A percentile compares a stretch with the other conserved stretches of the same genome.
Evolutionary conservation across 768 basidiomycete genomes (phyloP).

Genomic region (Boletus eberwhitei): DNA sequence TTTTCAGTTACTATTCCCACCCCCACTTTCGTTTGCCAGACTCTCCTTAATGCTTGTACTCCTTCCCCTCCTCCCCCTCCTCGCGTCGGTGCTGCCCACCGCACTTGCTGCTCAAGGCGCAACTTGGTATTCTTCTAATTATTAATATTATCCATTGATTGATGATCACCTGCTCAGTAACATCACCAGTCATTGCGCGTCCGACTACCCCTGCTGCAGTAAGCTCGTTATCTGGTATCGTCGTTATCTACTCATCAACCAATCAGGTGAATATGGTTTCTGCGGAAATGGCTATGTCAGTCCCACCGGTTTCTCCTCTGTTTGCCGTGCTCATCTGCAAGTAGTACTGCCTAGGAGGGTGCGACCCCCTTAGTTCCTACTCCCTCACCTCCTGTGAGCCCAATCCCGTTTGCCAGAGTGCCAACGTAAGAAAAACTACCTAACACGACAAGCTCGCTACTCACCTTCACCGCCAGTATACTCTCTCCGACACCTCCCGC

Average conservation of each 20-base stretch:
- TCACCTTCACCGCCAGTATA: conserved; percentile 40
- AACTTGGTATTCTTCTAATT: conserved; percentile 22
- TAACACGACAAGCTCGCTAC: background rate
- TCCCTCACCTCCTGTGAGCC: conserved; percentile 64
- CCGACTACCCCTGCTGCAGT: conserved; percentile 45
- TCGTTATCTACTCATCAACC: background rate
- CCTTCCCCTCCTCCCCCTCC: conserved; percentile 15
- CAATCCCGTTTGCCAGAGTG: conserved; percentile 65
- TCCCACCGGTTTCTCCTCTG: background rate
- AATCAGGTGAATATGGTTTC: conserved; percentile 50
- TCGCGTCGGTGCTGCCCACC: conserved; percentile 14
- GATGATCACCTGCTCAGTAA: conserved; percentile 29
- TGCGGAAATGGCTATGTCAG: conserved; percentile 45
- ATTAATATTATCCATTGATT: background rate
- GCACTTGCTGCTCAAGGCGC: conserved; percentile 22
- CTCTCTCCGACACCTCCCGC: conserved; percentile 62
- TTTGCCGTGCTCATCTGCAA: conserved; percentile 5
- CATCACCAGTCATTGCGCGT: conserved; percentile 34
- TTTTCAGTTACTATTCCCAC: background rate
- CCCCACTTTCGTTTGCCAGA: conserved; percentile 13
- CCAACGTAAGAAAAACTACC: conserved; percentile 41
- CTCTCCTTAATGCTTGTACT: conserved; percentile 24
- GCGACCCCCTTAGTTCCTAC: conserved; percentile 72
- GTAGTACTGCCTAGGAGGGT: conserved; percentile 84
- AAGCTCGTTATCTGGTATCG: conserved; percentile 9